Base-by-base conservation (phyloP, 169 alveolate species). In the Besnoitia besnoiti region DNA sequence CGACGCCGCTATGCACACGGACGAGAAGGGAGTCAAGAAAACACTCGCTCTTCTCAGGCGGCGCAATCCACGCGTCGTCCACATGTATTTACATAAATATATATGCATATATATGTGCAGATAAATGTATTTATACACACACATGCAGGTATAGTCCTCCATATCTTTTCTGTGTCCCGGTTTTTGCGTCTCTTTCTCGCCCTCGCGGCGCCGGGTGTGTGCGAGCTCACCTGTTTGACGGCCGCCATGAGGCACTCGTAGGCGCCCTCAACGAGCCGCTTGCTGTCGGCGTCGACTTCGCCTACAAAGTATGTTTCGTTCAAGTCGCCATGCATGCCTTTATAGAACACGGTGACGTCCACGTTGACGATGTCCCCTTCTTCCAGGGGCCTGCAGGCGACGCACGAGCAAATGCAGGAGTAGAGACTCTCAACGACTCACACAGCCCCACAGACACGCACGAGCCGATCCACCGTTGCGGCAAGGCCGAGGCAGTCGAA, bases 271-370 rank as follows among this genome's bases (percentile, higher is more conserved):
- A 80, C 24, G 7, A 85, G 94, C 50, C 91, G 19, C 37, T 84
- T 30, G 40, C 61, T 73, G 30, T 92, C 93, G 30, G 40, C 93
- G 24, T 42, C 67, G 42, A 27, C 62, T 4, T 97, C 98, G 10
- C 99, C 99, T 55, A 99, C 99, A 77, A 96, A 95, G 92, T 95
- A 99, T 0, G 99, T 99, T 96, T 98, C 99, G 92, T 98, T 98
- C 89, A 98, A 94, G 93, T 99, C 99, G 8, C 96, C 97, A 89
- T 97, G 98, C 88, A 94, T 94, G 30, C 99, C 99, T 55, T 96
- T 90, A 73, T 95, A 96, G 90, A 92, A 97, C 0, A 96, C 97
- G 24, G 98, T 95, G n/a, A 97, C 95, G 95, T 97, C 99, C 12
- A 96, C 76, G 89, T 97, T 97, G 7, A 98, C 96, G 30, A 98